Evolutionary conservation across 1,284 basidiomycete genomes (phyloP).

Genomic region (Ganoderma resinaceum): DNA sequence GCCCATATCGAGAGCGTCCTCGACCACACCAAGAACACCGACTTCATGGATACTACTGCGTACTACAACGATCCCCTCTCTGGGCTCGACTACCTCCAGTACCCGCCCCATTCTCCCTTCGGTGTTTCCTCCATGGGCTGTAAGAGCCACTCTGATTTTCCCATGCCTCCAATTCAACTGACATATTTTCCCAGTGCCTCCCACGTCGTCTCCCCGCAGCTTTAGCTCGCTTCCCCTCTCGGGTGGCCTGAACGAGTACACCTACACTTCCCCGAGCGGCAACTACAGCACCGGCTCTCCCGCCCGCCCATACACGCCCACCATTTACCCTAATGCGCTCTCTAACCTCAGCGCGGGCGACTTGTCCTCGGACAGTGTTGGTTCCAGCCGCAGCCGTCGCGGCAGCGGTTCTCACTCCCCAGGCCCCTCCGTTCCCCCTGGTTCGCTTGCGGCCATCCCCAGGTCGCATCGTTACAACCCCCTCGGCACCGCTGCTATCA

Average conservation of each 20-base stretch:
- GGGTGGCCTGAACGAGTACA: conserved; percentile 67
- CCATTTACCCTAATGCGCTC: conserved; percentile 75
- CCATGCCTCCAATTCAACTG: conserved; percentile 26
- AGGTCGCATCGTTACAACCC: conserved; percentile 80
- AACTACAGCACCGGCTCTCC: conserved; percentile 61
- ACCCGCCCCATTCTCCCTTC: conserved; percentile 53
- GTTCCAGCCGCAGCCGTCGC: conserved; percentile 69
- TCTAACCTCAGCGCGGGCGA: conserved; percentile 74
- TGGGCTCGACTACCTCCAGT: conserved; percentile 56
- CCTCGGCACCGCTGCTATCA: conserved; percentile 59
- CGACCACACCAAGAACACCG: conserved; percentile 54
- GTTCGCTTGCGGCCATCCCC: conserved; percentile 65
- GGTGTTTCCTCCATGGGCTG: conserved; percentile 50
- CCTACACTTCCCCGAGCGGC: conserved; percentile 58
- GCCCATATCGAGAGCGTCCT: conserved; percentile 58
- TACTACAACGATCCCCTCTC: conserved; percentile 67
- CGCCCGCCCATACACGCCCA: conserved; percentile 71
- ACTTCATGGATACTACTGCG: conserved; percentile 58
- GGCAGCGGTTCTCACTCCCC: conserved; percentile 71
- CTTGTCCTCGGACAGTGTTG: conserved; percentile 69
- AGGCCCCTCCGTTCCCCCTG: conserved; percentile 62
- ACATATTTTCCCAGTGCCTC: conserved; percentile 42
- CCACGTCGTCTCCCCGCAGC: conserved; percentile 61
- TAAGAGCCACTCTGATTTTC: conserved; percentile 40
- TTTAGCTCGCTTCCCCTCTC: conserved; percentile 68